phyloP scores from a whole-genome alignment of 2,329 filamentous ascomycete species.

The Cladosporium sp. region DNA sequence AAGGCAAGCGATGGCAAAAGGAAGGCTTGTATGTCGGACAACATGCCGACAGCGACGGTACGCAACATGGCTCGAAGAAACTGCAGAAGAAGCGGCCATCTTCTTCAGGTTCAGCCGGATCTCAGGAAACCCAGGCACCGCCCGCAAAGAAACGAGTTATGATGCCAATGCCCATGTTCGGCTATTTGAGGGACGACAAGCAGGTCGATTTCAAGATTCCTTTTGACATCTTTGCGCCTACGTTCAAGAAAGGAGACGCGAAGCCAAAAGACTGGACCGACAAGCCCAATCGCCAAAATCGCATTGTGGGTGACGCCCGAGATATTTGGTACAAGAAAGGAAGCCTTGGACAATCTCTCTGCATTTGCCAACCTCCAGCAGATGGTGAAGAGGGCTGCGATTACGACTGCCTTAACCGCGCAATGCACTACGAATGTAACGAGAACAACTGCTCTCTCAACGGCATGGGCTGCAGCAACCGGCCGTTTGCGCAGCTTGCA shows the following conservation, averaged over 20 bases:
- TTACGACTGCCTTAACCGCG: constrained; percentile 87
- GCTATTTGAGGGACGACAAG: constrained; percentile 52
- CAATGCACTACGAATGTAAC: constrained; percentile 97
- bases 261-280: constrained; percentile 84
- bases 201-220: constrained; percentile 77
- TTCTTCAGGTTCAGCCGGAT: constrained; percentile 17
- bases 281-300: constrained; percentile 78
- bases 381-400: constrained; percentile 65
- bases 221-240: constrained; percentile 81
- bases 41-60: constrained; percentile 44
- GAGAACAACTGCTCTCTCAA: constrained; percentile 79
- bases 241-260: constrained; percentile 67
- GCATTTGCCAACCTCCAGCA: constrained; percentile 60
- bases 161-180: constrained; percentile 33
- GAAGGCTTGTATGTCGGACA: constrained; percentile 89
- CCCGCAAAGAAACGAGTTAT: constrained; percentile 58
- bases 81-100: constrained; percentile 38
- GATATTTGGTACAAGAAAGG: constrained; percentile 29
- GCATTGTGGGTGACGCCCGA: constrained; percentile 55
- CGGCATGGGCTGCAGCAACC: constrained; percentile 71
- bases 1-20: constrained; percentile 69
- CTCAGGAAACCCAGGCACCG: constrained; percentile 59
- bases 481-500: constrained; percentile 76
- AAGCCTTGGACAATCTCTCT: constrained; percentile 39
- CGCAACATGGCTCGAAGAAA: constrained; percentile 37